phyloP scores from a whole-genome alignment of 192 early-diverging fungal species.

The Coemansia sp. region DNA sequence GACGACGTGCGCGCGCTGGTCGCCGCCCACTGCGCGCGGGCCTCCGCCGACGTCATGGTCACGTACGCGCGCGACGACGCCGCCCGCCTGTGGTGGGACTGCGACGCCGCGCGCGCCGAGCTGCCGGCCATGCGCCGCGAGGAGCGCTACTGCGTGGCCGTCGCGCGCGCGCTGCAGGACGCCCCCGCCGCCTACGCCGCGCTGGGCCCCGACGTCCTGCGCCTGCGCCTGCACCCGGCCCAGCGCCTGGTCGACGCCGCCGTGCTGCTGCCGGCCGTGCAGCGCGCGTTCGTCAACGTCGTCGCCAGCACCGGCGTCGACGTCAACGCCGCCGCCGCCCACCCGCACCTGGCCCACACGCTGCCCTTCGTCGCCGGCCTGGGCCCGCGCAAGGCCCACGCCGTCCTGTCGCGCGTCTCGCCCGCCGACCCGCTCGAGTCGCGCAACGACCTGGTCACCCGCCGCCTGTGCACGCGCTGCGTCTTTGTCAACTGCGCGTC shows the following conservation, averaged over 20 bases:
- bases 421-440: slow-evolving; percentile 53
- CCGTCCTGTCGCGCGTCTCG: slow-evolving; percentile 52
- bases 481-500: slow-evolving; percentile 94
- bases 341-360: slow-evolving; percentile 64
- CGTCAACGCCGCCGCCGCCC: slow-evolving; percentile 73
- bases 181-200: slow-evolving; percentile 77
- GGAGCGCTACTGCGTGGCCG: slow-evolving; percentile 82
- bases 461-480: slow-evolving; percentile 61
- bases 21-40: slow-evolving; percentile 50
- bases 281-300: slow-evolving; percentile 86
- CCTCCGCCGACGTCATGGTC: slow-evolving; percentile 58
- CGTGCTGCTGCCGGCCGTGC: slow-evolving; percentile 62
- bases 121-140: slow-evolving; percentile 66
- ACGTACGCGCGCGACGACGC: slow-evolving; percentile 85
- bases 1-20: slow-evolving; percentile 62
- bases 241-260: slow-evolving; percentile 74
- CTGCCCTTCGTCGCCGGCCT: slow-evolving; percentile 91
- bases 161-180: slow-evolving; percentile 83
- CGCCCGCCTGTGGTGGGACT: slow-evolving; percentile 82
- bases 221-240: slow-evolving; percentile 69
- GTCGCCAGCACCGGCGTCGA: slow-evolving; percentile 85
- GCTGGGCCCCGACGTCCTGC: slow-evolving; percentile 60
- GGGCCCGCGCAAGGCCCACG: slow-evolving; percentile 89
- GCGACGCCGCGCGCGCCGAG: slow-evolving; percentile 65
- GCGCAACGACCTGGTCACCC: slow-evolving; percentile 68